Percentiles rank a stretch among this genome's conserved stretches.
Evolutionary conservation across 2,329 filamentous ascomycete genomes (phyloP).

Genomic region (Anisogramma anomala): DNA sequence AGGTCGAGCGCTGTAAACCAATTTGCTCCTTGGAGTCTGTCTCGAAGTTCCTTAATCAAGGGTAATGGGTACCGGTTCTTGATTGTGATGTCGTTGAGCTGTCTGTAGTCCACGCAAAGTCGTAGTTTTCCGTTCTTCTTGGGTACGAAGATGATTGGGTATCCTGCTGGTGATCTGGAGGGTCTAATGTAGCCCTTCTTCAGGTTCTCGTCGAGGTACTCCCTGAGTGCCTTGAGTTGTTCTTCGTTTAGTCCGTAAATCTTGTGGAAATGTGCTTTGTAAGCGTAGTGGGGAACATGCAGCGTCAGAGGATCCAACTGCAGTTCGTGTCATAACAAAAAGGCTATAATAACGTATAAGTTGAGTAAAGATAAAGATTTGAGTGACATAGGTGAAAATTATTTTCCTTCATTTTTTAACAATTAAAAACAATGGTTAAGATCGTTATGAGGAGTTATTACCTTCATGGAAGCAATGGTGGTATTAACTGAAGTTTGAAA

Average conservation of each 20-base stretch:
- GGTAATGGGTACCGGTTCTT: neutral
- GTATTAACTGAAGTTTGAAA: too few species aligned
- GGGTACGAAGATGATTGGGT: slow-evolving; percentile 9
- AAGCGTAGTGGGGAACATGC: too few species aligned
- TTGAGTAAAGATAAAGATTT: too few species aligned
- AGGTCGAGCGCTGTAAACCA: slow-evolving; percentile 13
- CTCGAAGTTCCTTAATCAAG: slow-evolving; percentile 1
- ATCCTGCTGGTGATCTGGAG: slow-evolving; percentile 7
- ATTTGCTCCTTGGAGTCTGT: slow-evolving; percentile 13
- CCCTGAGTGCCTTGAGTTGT: slow-evolving; percentile 1
- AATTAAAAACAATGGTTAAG: too few species aligned
- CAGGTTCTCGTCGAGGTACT: slow-evolving; percentile 10
- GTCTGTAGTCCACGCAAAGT: slow-evolving; percentile 6
- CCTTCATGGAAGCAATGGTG: too few species aligned
- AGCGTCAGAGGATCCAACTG: too few species aligned
- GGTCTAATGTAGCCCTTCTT: slow-evolving; percentile 3
- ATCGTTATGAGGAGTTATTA: too few species aligned
- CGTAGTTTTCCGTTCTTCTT: slow-evolving; percentile 7
- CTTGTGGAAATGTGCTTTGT: too few species aligned
- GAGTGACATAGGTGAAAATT: too few species aligned
- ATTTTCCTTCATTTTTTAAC: too few species aligned
- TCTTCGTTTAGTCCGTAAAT: slow-evolving; percentile 4
- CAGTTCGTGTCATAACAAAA: too few species aligned
- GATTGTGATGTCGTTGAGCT: slow-evolving; percentile 8
- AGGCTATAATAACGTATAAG: too few species aligned